Evolutionary conservation across 2,329 filamentous ascomycete genomes (phyloP).

Genomic region (Acarospora socialis): DNA sequence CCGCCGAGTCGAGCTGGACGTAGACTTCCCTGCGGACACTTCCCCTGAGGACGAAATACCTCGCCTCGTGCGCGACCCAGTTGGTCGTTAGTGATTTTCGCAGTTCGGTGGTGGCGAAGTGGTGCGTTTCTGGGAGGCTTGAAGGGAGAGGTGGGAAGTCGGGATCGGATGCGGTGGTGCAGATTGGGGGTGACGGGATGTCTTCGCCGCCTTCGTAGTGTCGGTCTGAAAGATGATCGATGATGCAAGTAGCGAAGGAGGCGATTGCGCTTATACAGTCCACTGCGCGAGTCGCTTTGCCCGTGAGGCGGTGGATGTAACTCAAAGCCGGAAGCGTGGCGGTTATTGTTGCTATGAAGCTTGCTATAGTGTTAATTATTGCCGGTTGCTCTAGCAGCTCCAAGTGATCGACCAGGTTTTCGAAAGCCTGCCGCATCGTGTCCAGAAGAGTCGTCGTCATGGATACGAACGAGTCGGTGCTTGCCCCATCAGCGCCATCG

Average conservation of each 20-base stretch:
- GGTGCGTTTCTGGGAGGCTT: conserved; percentile 17
- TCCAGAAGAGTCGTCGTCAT: conserved; percentile 27
- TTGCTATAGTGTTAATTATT: conserved; percentile 24
- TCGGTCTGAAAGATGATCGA: conserved; percentile 17
- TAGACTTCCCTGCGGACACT: conserved; percentile 30
- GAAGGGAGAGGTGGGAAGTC: conserved; percentile 6
- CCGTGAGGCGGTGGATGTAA: conserved; percentile 30
- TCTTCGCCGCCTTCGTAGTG: conserved; percentile 6
- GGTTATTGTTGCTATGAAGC: conserved; percentile 28
- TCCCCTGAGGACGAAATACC: conserved; percentile 34
- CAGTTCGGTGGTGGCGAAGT: conserved; percentile 28
- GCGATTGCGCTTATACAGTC: conserved; percentile 26
- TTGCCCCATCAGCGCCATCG: conserved; percentile 26
- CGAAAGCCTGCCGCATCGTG: conserved; percentile 24
- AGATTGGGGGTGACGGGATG: conserved; percentile 8
- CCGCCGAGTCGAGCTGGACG: conserved; percentile 21
- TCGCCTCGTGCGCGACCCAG: conserved; percentile 32
- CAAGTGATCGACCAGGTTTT: conserved; percentile 22
- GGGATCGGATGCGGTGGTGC: neutral
- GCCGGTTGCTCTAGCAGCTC: conserved; percentile 25
- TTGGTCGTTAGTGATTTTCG: conserved; percentile 28
- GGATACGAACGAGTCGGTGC: conserved; percentile 22
- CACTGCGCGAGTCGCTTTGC: conserved; percentile 16
- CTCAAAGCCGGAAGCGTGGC: conserved; percentile 30
- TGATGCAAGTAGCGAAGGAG: conserved; percentile 21